A percentile compares a stretch with the other conserved stretches of the same genome.
phyloP scores from a whole-genome alignment of 345 rosid genomes.

The Aquilaria malaccensis region DNA sequence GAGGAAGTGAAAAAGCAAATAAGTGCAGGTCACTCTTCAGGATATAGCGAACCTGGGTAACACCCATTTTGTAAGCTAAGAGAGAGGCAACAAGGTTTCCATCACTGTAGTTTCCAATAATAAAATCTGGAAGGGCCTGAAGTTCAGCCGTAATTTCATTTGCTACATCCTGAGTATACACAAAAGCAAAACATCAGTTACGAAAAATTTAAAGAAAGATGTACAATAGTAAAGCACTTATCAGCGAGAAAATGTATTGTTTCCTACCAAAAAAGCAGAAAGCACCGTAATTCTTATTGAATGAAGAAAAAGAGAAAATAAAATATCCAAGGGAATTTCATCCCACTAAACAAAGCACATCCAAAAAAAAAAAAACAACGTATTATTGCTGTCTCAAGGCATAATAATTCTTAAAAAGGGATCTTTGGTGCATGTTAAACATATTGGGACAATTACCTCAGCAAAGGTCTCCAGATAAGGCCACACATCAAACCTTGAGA shows the following conservation, averaged over 20 bases:
- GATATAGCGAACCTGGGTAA: slow-evolving; percentile 55
- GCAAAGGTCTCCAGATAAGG: slow-evolving; percentile 91
- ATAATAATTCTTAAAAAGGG: background rate
- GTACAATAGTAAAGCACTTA: no score
- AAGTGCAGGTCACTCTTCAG: no score
- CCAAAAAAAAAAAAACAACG: background rate
- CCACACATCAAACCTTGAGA: slow-evolving; percentile 98
- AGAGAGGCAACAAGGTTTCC: slow-evolving; percentile 97
- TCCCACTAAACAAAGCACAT: background rate
- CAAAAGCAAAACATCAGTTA: slow-evolving; percentile 2
- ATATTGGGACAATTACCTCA: slow-evolving; percentile 36
- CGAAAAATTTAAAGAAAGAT: no score
- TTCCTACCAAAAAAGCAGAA: background rate
- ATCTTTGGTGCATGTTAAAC: no score
- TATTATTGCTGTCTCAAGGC: background rate
- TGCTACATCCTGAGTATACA: slow-evolving; percentile 65
- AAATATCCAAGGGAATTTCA: no score
- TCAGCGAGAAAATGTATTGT: no score
- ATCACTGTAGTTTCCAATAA: slow-evolving; percentile 95
- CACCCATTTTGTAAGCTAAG: slow-evolving; percentile 90
- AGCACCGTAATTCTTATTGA: background rate
- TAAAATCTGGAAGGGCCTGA: slow-evolving; percentile 86
- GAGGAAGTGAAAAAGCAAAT: no score
- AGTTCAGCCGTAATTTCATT: slow-evolving; percentile 82
- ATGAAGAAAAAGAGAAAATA: background rate